Base-by-base conservation (phyloP, 805 yeast genomes). In the Candida khao-thaluensis region DNA sequence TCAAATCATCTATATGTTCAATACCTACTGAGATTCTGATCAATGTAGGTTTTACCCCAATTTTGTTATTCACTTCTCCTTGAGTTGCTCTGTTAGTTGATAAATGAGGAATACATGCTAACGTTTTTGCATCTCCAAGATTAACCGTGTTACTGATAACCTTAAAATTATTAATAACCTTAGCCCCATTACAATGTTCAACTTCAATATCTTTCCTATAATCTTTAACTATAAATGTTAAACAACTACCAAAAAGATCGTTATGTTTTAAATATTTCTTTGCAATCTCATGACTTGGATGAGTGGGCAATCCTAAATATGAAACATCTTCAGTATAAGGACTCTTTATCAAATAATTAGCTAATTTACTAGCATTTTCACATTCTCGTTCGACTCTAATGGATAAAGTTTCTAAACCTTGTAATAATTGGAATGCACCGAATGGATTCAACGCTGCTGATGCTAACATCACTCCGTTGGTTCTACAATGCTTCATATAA, bases 61-160 rank as follows among this genome's bases (percentile, higher is more conserved):
- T 74, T 36, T 79, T 77, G 63, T 82, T 89, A 64, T 95, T 79
- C 52, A 77, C 80, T 38, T 71, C 85, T 59, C 72, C 71, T 57
- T 90, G 86, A 60, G 86, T 85, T 56, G 93, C 95, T 42, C 90
- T 90, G 55, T 86, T 95, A 53, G 95, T 86, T 93, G 86, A 86
- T 42, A 79, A 78, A 33, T 95, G 90, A 28, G 95, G 95, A 33
- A 86, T 88, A 64, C 86, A 95, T 47, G 84, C 66, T 53, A 86
- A 69, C 8, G 89, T 81, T 69, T 86, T 95, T 45, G 87, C 80
- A 51, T 95, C 95, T 51, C 95, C 95, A 44, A 86, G 74, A 17
- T 95, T 85, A 67, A 86, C 95, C 37, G 95, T 95, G 56, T 86
- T 71, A 17, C 91, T 81, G 71, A 87, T 86, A 45, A 84, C 57